Base-by-base conservation (phyloP, 106 monocot genomes). In the Acanthochlamys bracteata region DNA sequence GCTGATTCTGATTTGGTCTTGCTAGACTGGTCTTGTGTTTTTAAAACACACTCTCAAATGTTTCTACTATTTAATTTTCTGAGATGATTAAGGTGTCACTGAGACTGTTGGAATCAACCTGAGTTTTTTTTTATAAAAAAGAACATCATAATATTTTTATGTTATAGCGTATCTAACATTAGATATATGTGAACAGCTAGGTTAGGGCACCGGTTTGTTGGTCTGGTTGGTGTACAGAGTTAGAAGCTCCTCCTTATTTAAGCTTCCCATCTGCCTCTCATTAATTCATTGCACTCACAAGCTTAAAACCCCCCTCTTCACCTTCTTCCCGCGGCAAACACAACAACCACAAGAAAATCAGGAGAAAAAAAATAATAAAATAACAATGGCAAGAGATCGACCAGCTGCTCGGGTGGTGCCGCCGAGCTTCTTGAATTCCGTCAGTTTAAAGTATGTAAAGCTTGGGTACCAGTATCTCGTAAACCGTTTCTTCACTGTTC, bases 381-480 rank as follows among this genome's bases (percentile, higher is more conserved):
- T 7, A 16, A 43, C 22, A 41, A 73, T 49, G 51, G 42, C 42
- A 21, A 3, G 47, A 9, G 10, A 16, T 41, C 25, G 39, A 17
- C 15, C 16, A 21, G 24, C 58, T n/a, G n/a, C n/a, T n/a, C n/a
- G n/a, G n/a, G n/a, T n/a, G n/a, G n/a, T n/a, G 2, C n/a, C 42
- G 59, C 33, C 33, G 6, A 33, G 6, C 33, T 51, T 52, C 55
- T 63, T 26, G 20, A 57, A 46, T 55, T 75, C 55, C 16, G 60
- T 69, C 33, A 69, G 58, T 57, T 67, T 74, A 41, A 67, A 74
- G 67, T 74, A 74, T 26, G 60, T 74, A 41, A 74, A 74, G 16
- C 60, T 66, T 2, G 74, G 74, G n/a, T 74, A 74, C 74, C 74
- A 74, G 17, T 74, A 67, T n/a, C 24, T 74, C 7, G 60, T 67